These are phyloP conservation scores for Plasmodium berghei DNA, from an alignment of 169 alveolate species.

Conservation along the genomic window DNA sequence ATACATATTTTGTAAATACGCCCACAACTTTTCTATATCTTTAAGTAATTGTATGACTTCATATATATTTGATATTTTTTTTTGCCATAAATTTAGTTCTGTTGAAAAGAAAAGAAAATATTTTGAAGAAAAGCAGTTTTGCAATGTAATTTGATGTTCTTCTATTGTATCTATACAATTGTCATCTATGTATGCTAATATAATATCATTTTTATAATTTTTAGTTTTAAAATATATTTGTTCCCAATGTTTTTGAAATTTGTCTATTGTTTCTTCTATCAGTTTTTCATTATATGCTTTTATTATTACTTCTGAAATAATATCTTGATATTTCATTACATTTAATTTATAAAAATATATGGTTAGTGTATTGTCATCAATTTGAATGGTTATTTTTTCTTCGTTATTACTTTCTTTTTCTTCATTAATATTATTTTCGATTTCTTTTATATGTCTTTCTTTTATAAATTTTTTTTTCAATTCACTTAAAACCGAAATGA, in stretches of 20 bases:
- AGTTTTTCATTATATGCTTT: conserved; percentile 65
- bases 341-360: conserved; percentile 51
- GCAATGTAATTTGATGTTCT: conserved; percentile 94
- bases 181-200: conserved; percentile 92
- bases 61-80: conserved; percentile 92
- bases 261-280: conserved; percentile 51
- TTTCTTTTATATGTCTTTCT: conserved; percentile 70
- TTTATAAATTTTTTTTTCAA: conserved; percentile 45
- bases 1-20: conserved; percentile 96
- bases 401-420: conserved; percentile 40
- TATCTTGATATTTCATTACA: conserved; percentile 63
- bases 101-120: conserved; percentile 94
- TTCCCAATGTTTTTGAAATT: conserved; percentile 65
- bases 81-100: conserved; percentile 93
- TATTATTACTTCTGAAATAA: conserved; percentile 55
- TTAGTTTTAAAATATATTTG: conserved; percentile 43
- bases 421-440: conserved; percentile 53
- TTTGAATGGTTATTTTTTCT: conserved; percentile 36
- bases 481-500: conserved; percentile 56
- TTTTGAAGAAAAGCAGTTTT: conserved; percentile 95
- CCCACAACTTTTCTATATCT: conserved; percentile 97
- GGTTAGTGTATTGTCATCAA: conserved; percentile 57
- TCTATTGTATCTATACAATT: conserved; percentile 96
- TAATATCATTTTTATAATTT: conserved; percentile 88
- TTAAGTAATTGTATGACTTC: conserved; percentile 93